Base-by-base conservation (phyloP, 441 rosid genomes). In the Dalechampia spathulata region DNA sequence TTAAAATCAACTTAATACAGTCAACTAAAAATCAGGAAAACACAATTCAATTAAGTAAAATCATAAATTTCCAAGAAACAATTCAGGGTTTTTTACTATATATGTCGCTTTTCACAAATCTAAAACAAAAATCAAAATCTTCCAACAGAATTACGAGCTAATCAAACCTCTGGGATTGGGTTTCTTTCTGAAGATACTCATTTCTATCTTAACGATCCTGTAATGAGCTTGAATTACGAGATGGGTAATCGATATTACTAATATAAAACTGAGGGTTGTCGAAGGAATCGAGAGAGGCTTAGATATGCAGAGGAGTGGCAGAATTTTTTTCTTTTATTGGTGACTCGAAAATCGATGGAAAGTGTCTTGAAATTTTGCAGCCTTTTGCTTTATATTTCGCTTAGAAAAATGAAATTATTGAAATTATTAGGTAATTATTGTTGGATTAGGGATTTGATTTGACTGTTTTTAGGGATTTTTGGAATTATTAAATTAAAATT, bases 111-210 rank as follows among this genome's bases (percentile, higher is more conserved):
- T 22, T 9, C 49, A 52, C n/a, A n/a, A n/a, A n/a, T n/a, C n/a
- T n/a, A 34, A 55, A 43, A 52, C 28, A 36, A 44, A 19, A 51
- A 22, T 0, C 15, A 32, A 32, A 32, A 41, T 6, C 20, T 45
- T 14, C 2, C 7, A n/a, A 30, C 19, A 28, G 27, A 26, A 21
- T 30, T 4, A 4, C n/a, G 17, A 7, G 8, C 7, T 1, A 40
- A 34, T 15, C 76, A 11, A 32, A 77, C 86, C 96, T 83, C 72
- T 87, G 15, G 96, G 79, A 62, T 72, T 78, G 44, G 98, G 80
- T 58, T 90, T 90, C 61, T 69, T 83, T 62, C 55, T 63, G 83
- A 90, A 87, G 73, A 90, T 58, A 65, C 79, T 87, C 96, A 87
- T 87, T 11, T 55, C 53, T 25, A 16, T 21, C 34, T 22, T 4